These are phyloP conservation scores for Nemania sp. DNA, from an alignment of 2,329 filamentous ascomycete genomes.

Conservation along the genomic window DNA sequence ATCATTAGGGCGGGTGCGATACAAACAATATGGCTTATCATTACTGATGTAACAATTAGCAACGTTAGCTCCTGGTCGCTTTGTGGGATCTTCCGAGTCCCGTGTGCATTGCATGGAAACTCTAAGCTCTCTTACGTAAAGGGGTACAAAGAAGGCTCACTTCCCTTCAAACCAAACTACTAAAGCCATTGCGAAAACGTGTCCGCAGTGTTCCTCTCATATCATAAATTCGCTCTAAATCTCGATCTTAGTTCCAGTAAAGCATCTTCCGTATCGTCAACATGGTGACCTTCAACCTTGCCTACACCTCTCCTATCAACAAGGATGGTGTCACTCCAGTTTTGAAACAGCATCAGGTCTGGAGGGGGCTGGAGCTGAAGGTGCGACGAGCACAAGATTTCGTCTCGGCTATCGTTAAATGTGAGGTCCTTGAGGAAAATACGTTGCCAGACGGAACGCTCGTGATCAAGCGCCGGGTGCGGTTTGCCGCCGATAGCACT, in stretches of 20 bases:
- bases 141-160: not conserved
- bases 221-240: not conserved
- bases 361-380: conserved; percentile 44
- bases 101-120: conserved; percentile 7
- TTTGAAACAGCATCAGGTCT: conserved; percentile 41
- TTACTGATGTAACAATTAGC: not conserved
- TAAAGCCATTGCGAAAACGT: not conserved
- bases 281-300: conserved; percentile 42
- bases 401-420: conserved; percentile 42
- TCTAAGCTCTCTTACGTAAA: conserved; percentile 7
- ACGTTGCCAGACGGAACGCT: conserved; percentile 28
- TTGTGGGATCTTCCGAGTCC: conserved; percentile 18
- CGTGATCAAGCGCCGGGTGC: conserved; percentile 38
- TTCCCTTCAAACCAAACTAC: not conserved
- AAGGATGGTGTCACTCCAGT: conserved; percentile 35
- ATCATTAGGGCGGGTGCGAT: no score
- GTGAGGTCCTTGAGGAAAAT: conserved; percentile 39
- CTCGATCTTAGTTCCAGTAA: not conserved
- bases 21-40: not conserved
- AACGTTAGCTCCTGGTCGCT: not conserved
- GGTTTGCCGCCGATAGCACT: conserved; percentile 31
- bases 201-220: not conserved
- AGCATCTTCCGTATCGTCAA: conserved; percentile 14
- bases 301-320: conserved; percentile 45
- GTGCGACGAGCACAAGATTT: conserved; percentile 43